phyloP scores from a whole-genome alignment of 345 rosid species.

The Murraya koenigii region DNA sequence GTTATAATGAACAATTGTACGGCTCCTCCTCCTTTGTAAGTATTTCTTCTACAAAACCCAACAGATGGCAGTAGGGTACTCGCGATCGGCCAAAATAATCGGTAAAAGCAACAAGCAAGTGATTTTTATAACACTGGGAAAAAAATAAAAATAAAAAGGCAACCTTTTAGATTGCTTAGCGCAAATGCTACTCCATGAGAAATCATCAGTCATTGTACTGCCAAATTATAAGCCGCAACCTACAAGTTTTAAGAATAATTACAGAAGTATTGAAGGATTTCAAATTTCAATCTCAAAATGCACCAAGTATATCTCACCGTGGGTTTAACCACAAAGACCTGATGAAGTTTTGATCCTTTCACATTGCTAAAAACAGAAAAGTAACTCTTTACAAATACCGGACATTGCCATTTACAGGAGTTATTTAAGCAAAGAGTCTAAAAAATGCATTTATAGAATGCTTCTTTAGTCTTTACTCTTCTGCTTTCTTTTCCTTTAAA shows the following conservation, averaged over 20 bases:
- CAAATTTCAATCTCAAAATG: neutral
- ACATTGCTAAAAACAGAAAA: constrained; percentile 13
- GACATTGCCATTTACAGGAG: constrained; percentile 28
- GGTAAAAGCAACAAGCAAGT: neutral
- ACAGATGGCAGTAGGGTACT: neutral
- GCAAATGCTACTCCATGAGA: neutral
- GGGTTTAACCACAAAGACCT: neutral
- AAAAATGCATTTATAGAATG: constrained; percentile 25
- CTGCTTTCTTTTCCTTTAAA: constrained; percentile 18
- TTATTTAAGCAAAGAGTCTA: constrained; percentile 21
- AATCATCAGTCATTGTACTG: neutral
- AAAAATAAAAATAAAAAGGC: neutral
- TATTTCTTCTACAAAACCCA: neutral
- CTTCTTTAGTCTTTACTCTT: constrained; percentile 3
- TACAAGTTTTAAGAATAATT: neutral
- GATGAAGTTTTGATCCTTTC: neutral
- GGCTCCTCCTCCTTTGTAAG: no score
- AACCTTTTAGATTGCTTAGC: neutral
- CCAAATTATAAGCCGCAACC: constrained; percentile 4
- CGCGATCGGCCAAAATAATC: neutral
- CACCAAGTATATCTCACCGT: neutral
- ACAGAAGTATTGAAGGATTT: neutral
- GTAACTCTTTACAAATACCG: constrained; percentile 26
- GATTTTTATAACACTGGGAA: neutral
- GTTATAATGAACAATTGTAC: no score